Base-by-base conservation (phyloP, 139 green algal genomes). In the Dunaliella sp. region DNA sequence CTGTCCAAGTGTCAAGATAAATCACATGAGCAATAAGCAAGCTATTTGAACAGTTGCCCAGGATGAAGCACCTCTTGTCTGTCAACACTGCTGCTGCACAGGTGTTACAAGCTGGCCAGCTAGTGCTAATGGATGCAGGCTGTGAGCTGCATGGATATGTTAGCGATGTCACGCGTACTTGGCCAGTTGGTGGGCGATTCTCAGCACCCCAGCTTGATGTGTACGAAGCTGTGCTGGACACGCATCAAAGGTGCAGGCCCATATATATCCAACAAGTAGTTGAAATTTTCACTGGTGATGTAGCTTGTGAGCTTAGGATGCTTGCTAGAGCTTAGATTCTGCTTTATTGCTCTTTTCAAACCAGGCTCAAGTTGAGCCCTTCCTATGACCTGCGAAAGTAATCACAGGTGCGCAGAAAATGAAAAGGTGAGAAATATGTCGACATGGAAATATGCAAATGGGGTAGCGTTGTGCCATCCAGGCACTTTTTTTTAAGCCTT, bases 101-200 rank as follows among this genome's bases (percentile, higher is more conserved):
- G 91, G 36, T 82, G 33, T 65, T 97, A 32, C 28, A 74, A 16
- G 90, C 84, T 1, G 91, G 90, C 21, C 86, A 97, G 74, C 7
- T 97, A 80, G 38, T 98, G 85, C 91, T 98, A 36, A 96, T 99
- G 93, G 97, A 99, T 83, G 97, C 95, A 7, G 97, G 97, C 16
- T 98, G 94, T 77, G 97, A 99, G 92, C 85, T 92, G 38, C 81
- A 88, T 59, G 96, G 97, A 31, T 85, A 85, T 58, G 78, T 48
- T 48, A 92, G 75, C 28, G 97, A 99, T 83, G 92, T 99, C 21
- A 98, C 97, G 0, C 93, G 97, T 74, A 97, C 94, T 1, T 99
- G 97, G 96, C 96, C 97, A 1, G 89, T 94, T 36, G 80, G 77
- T 16, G 86, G 87, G 21, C 32, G 73, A 0, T 96, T 94, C 90